Base-by-base conservation (phyloP, 23 red algal genomes). In the Chondrus crispus region DNA sequence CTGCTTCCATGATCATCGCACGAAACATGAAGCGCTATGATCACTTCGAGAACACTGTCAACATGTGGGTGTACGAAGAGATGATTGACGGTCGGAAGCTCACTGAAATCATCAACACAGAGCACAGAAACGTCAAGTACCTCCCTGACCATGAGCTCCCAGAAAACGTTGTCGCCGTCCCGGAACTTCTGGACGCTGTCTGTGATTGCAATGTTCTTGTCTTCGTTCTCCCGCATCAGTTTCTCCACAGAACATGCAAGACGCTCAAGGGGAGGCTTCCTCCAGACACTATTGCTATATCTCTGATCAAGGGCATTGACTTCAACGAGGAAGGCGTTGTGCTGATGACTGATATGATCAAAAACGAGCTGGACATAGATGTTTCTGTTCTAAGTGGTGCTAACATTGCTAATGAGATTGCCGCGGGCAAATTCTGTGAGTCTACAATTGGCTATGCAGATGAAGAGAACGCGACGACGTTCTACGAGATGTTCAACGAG, bases 361-460 rank as follows among this genome's bases (percentile, higher is more conserved):
- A 87, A 37, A 85, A 70, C 7, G 87, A 95, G 68, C 87, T 98
- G 49, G 79, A 71, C 54, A 91, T 98, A 36, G 69, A 85, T 14
- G 81, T 86, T 22, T 95, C 88, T 22, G 96, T 93, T 54, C 91
- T 98, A 74, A 92, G 80, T 63, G 96, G 96, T 24, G 96, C 96
- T 4, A 98, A 98, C 51, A 95, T 98, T 48, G 96, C 96, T 38
- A 98, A 95, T n/a, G 92, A 98, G 70, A 98, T 98, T 41, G 96
- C 92, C 22, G 92, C 91, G 28, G 96, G 87, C 26, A 74, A 92
- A 82, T 98, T 98, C 54, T 94, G 96, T 54, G 96, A 98, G 52
- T 87, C 77, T 30, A 95, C 91, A 30, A 98, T 98, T 78, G 96
- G 79, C n/a, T 98, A 93, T 55, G 70, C 30, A 36, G 47, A 91